phyloP scores from a whole-genome alignment of 352 stramenopile genomes.

The Phytophthora foliorum region DNA sequence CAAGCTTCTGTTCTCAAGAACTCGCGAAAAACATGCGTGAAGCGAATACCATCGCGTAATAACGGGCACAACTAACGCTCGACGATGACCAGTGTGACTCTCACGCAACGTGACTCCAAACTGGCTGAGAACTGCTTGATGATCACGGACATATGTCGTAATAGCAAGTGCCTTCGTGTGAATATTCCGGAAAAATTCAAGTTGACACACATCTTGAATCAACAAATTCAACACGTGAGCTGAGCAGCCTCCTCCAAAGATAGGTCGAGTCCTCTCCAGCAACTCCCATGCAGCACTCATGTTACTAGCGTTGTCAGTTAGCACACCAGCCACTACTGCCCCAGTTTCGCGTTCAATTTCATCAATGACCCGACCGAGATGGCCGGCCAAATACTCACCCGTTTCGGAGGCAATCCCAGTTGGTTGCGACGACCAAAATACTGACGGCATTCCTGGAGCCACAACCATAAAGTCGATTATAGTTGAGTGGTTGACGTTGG shows the following conservation, averaged over 20 bases:
- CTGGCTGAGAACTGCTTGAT: constrained; percentile 12
- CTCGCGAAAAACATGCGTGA: constrained; percentile 1
- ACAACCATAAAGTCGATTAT: constrained; percentile 20
- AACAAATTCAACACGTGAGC: constrained; percentile 20
- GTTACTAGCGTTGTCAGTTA: constrained; percentile 12
- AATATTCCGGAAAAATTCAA: constrained; percentile 8
- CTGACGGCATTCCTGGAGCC: background rate
- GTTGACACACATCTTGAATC: constrained; percentile 16
- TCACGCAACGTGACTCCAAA: background rate
- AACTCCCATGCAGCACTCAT: constrained; percentile 5
- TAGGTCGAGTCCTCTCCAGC: constrained; percentile 4
- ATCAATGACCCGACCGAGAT: constrained; percentile 16
- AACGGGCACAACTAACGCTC: constrained; percentile 2
- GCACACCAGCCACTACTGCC: constrained; percentile 6
- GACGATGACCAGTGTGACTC: background rate
- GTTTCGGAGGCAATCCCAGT: constrained; percentile 1
- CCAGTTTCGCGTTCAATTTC: constrained; percentile 9
- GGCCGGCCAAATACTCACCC: constrained; percentile 7
- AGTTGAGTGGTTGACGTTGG: constrained; percentile 8
- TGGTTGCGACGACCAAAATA: constrained; percentile 14
- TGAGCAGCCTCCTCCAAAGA: constrained; percentile 10
- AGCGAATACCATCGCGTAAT: constrained; percentile 14
- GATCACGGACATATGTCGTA: constrained; percentile 14
- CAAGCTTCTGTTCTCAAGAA: constrained; percentile 15
- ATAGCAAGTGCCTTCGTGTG: background rate